Conservation (phyloP, 78 protist species). For the Salpingoeca rosetta region DNA sequence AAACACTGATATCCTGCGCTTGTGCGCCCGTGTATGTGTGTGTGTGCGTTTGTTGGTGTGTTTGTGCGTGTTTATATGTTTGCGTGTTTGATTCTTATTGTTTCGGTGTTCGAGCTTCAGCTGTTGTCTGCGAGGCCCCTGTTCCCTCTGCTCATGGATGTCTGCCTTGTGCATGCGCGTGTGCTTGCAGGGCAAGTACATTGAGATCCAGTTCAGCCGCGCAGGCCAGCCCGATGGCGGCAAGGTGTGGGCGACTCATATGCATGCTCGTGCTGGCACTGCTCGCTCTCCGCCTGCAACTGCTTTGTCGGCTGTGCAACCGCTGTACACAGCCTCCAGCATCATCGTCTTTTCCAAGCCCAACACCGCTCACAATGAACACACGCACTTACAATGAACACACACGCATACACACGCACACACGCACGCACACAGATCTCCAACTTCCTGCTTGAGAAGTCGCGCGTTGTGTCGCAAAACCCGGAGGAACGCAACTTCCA, state of each 20-base stretch:
- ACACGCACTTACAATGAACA: too few species aligned
- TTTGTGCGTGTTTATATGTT: too few species aligned
- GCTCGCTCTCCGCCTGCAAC: too few species aligned
- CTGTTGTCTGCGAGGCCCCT: neutral
- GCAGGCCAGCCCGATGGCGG: conserved; percentile 82
- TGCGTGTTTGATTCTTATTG: neutral
- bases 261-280: conserved; percentile 47
- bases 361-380: too few species aligned
- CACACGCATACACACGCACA: too few species aligned
- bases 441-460: conserved; percentile 50
- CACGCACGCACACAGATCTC: neutral
- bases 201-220: conserved; percentile 64
- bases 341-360: too few species aligned
- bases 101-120: neutral
- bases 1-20: neutral
- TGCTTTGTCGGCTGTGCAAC: too few species aligned
- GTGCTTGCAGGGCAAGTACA: conserved; percentile 51
- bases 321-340: too few species aligned
- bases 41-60: too few species aligned
- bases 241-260: conserved; percentile 32
- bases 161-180: neutral
- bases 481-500: conserved; percentile 32
- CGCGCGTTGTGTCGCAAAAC: conserved; percentile 21
- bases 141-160: neutral
- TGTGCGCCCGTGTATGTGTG: too few species aligned